phyloP scores from a whole-genome alignment of 352 stramenopile species.

The Phytophthora gonapodyides region DNA sequence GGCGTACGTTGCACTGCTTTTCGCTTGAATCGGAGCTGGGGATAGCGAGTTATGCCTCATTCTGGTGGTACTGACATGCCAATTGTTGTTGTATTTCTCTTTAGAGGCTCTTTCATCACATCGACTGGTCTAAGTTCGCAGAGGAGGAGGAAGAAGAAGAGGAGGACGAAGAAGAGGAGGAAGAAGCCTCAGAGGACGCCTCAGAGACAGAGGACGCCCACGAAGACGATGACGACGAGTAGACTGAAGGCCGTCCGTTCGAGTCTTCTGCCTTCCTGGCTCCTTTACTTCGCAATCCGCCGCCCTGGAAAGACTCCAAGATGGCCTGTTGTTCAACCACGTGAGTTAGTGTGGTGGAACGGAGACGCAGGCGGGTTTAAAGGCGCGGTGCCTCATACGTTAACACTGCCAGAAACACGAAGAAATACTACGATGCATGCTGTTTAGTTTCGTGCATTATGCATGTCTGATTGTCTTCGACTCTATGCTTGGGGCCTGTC shows the following conservation, averaged over 20 bases:
- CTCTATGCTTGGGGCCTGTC: slow-evolving; percentile 8
- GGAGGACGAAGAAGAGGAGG: slow-evolving; percentile 52
- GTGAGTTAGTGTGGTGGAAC: slow-evolving; percentile 12
- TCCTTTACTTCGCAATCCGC: slow-evolving; percentile 20
- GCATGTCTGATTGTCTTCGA: not conserved
- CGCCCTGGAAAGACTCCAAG: not conserved
- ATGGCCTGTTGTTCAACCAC: slow-evolving; percentile 3
- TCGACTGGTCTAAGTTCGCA: slow-evolving; percentile 89
- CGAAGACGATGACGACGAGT: slow-evolving; percentile 41
- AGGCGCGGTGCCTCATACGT: slow-evolving; percentile 15
- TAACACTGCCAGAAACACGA: slow-evolving; percentile 39
- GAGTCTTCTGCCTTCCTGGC: slow-evolving; percentile 11
- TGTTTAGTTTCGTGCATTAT: slow-evolving; percentile 6
- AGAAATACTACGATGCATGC: slow-evolving; percentile 27
- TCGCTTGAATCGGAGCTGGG: not conserved
- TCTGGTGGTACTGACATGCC: slow-evolving; percentile 44
- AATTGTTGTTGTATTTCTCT: slow-evolving; percentile 2
- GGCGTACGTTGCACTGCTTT: slow-evolving; percentile 54
- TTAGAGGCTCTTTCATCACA: slow-evolving; percentile 88
- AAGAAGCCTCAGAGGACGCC: too few species aligned
- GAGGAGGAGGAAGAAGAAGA: slow-evolving; percentile 85
- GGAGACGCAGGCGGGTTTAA: not conserved
- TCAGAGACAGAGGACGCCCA: slow-evolving; percentile 44
- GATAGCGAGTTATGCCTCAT: slow-evolving; percentile 14
- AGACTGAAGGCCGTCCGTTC: slow-evolving; percentile 9